Base-by-base conservation (phyloP, 2,329 filamentous ascomycete species). In the Cercospora canescens region DNA sequence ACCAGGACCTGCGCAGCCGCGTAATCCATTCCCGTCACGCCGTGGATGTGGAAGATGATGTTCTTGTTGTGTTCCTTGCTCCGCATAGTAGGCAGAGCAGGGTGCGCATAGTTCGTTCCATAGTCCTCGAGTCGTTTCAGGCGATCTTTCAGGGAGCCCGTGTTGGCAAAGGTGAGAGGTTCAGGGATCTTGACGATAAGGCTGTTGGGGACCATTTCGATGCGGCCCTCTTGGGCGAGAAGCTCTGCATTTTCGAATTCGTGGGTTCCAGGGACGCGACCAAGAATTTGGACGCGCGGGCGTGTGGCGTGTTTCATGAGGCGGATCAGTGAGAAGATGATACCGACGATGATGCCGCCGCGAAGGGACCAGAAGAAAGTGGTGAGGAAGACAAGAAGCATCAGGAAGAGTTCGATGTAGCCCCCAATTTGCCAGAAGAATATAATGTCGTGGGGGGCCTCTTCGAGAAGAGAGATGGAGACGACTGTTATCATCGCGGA, bases 171-270 rank as follows among this genome's bases (percentile, higher is more conserved):
- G 0, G 94, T 98, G 59, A 99, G 83, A 0, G 95, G 95, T 76
- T 99, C 95, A 0, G 95, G 94, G 63, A 99, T 98, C 83, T 98
- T 98, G 74, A 98, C 93, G 67, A 99, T 97, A 9, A 99, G 83
- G 67, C 92, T 96, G 16, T 94, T 92, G 70, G 97, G 94, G 61
- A 97, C 86, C 73, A 96, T 94, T 77, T 98, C 94, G 3, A 98
- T 84, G 30, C 71, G 63, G 12, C 61, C 67, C 18, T 70, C 70
- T 39, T 68, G 68, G 1, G 69, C 69, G 35, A 73, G 71, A 0
- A 89, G 74, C 73, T 90, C 94, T 1, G 94, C 93, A 73, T 96
- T 96, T 70, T 94, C 92, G 74, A 96, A 97, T 5, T 88, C 88
- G 0, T 78, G 78, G 0, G 92, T 96, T 11, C 91, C 92, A 0